phyloP scores from a whole-genome alignment of 2,329 filamentous ascomycete genomes.

The Rhynchosporium graminicola region DNA sequence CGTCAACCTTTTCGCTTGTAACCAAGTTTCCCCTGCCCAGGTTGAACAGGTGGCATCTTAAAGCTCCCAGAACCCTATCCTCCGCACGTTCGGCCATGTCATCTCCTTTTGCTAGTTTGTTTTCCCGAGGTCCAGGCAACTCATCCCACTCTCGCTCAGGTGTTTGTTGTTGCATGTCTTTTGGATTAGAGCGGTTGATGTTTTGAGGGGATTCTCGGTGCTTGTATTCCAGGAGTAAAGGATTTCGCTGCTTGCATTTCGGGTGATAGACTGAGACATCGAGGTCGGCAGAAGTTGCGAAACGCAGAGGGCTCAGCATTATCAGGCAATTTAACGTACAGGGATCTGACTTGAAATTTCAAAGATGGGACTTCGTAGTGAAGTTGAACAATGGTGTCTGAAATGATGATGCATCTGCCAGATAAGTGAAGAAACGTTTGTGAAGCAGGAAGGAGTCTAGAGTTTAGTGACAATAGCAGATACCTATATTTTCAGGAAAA shows the following conservation, averaged over 20 bases:
- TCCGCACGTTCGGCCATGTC: background rate
- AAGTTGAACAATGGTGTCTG: background rate
- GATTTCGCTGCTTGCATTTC: background rate
- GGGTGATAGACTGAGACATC: background rate
- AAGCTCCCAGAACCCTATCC: background rate
- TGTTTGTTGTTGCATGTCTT: background rate
- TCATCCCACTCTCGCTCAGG: background rate
- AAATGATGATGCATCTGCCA: background rate
- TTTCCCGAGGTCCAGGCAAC: background rate
- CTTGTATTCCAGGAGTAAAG: background rate
- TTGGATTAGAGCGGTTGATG: background rate
- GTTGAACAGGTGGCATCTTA: constrained; percentile 1
- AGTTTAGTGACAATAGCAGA: background rate
- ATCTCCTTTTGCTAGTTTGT: background rate
- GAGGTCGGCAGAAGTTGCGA: background rate
- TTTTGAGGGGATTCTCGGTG: background rate
- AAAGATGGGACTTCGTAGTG: background rate
- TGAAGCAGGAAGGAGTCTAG: background rate
- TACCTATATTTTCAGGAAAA: no score
- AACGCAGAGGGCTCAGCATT: background rate
- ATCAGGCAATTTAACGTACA: background rate
- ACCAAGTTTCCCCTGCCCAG: background rate
- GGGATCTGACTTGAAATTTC: background rate
- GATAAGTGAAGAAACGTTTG: background rate
- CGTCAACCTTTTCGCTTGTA: background rate